These are phyloP conservation scores for Melastoma malabathricum DNA, from an alignment of 345 rosid genomes.

Conservation along the genomic window DNA sequence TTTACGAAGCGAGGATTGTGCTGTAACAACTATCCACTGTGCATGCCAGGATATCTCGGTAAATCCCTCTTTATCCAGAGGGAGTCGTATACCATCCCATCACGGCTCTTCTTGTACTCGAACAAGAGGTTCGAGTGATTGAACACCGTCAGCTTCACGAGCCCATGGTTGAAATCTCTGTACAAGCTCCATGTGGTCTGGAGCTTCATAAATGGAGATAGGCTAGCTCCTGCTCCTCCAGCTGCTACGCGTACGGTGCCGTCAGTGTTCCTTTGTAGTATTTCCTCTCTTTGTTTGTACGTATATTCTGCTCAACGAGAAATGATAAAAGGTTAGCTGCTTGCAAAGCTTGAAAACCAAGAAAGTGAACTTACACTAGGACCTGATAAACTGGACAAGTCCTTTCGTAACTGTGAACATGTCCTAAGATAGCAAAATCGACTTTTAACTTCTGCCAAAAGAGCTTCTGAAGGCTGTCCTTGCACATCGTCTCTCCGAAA, in stretches of 20 bases:
- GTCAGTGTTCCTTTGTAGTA: slow-evolving; percentile 50
- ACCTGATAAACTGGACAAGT: slow-evolving; percentile 75
- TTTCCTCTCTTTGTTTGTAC: slow-evolving; percentile 37
- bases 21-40: slow-evolving; percentile 55
- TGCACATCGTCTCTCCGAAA: slow-evolving; percentile 60
- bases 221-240: slow-evolving; percentile 74
- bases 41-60: slow-evolving; percentile 73
- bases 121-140: slow-evolving; percentile 60
- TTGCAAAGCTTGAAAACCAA: neutral
- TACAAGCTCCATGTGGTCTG: slow-evolving; percentile 59
- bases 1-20: slow-evolving; percentile 45
- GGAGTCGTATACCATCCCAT: slow-evolving; percentile 62
- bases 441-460: slow-evolving; percentile 88
- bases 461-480: slow-evolving; percentile 66
- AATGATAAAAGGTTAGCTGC: neutral
- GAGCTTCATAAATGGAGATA: slow-evolving; percentile 35
- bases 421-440: slow-evolving; percentile 62
- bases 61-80: slow-evolving; percentile 76
- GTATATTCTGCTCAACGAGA: slow-evolving; percentile 40
- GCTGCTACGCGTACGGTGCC: slow-evolving; percentile 82
- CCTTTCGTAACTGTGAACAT: slow-evolving; percentile 74
- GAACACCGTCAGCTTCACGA: slow-evolving; percentile 65
- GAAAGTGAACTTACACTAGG: neutral
- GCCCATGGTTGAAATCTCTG: slow-evolving; percentile 64
- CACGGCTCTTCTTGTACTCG: slow-evolving; percentile 83